Percentiles rank a stretch among this genome's conserved stretches.
Conservation (phyloP, 352 stramenopile genomes). For the Phytophthora capsici region DNA sequence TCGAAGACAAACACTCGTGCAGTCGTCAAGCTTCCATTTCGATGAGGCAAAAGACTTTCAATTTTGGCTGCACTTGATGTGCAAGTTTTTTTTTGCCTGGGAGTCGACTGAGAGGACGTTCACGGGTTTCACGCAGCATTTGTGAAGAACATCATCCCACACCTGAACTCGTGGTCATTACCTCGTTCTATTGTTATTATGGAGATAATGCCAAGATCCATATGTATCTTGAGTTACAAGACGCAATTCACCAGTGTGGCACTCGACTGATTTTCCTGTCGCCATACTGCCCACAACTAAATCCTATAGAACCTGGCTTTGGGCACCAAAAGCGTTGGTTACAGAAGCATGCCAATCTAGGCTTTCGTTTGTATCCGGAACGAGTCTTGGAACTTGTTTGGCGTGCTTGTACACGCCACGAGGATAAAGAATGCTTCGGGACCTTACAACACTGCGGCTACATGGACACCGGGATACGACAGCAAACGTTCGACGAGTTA, state of each 20-base stretch:
- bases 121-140: constrained; percentile 93
- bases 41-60: constrained; percentile 1
- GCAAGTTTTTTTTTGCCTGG: constrained; percentile 1
- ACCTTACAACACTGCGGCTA: constrained; percentile 17
- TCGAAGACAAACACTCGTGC: constrained; percentile 12
- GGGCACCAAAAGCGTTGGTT: constrained; percentile 79
- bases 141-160: constrained; percentile 54
- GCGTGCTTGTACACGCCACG: constrained; percentile 3
- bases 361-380: constrained; percentile 7
- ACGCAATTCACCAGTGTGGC: constrained; percentile 95
- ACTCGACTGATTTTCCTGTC: constrained; percentile 58
- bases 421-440: constrained; percentile 8
- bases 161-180: constrained; percentile 86
- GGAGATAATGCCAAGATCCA: constrained; percentile 59
- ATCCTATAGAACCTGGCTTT: constrained; percentile 19
- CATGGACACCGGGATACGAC: constrained; percentile 2
- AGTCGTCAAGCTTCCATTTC: constrained; percentile 14
- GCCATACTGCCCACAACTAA: constrained; percentile 12
- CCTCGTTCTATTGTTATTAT: constrained; percentile 74
- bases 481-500: constrained; percentile 2
- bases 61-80: constrained; percentile 11
- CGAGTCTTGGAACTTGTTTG: constrained; percentile 2
- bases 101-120: constrained; percentile 4
- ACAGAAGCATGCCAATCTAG: constrained; percentile 10
- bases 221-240: constrained; percentile 91